These are phyloP conservation scores for Kodamaea laetipori DNA, from an alignment of 805 yeast species.

Conservation along the genomic window DNA sequence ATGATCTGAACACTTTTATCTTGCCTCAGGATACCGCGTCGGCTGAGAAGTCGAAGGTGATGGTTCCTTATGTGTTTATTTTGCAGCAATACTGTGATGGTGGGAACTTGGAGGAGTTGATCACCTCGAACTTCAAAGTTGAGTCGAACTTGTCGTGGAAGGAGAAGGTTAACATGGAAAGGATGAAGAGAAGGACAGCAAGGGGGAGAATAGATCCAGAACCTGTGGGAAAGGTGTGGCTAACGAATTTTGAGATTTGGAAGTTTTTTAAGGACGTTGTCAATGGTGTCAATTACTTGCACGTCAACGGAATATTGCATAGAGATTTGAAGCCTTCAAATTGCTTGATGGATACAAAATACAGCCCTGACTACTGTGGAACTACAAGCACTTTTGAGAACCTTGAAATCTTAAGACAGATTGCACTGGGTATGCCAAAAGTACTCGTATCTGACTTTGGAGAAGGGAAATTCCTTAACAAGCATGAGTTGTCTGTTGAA, in stretches of 20 bases:
- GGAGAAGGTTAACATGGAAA: conserved; percentile 31
- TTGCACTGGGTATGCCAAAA: conserved; percentile 51
- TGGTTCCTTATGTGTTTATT: conserved; percentile 72
- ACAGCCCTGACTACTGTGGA: conserved; percentile 13
- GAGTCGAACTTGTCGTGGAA: conserved; percentile 26
- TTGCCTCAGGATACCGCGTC: conserved; percentile 17
- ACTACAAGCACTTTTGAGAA: neutral
- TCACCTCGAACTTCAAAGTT: conserved; percentile 24
- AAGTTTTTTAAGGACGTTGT: conserved; percentile 68
- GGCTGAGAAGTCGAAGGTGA: neutral
- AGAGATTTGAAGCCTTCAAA: conserved; percentile 89
- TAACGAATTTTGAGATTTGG: conserved; percentile 63
- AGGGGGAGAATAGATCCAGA: conserved; percentile 3
- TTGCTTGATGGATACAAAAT: conserved; percentile 58
- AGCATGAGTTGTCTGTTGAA: conserved; percentile 22
- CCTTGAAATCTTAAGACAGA: conserved; percentile 16
- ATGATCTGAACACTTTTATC: conserved; percentile 42
- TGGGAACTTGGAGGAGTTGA: conserved; percentile 76
- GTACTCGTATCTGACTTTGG: conserved; percentile 87
- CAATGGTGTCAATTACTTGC: conserved; percentile 71
- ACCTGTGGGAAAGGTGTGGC: conserved; percentile 25
- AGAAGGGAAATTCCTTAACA: conserved; percentile 78
- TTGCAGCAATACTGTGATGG: conserved; percentile 88
- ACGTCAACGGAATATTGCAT: conserved; percentile 75
- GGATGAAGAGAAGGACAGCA: conserved; percentile 23